Evolutionary conservation across 331 rosid genomes (phyloP).

Genomic region (Rosa hybrid): DNA sequence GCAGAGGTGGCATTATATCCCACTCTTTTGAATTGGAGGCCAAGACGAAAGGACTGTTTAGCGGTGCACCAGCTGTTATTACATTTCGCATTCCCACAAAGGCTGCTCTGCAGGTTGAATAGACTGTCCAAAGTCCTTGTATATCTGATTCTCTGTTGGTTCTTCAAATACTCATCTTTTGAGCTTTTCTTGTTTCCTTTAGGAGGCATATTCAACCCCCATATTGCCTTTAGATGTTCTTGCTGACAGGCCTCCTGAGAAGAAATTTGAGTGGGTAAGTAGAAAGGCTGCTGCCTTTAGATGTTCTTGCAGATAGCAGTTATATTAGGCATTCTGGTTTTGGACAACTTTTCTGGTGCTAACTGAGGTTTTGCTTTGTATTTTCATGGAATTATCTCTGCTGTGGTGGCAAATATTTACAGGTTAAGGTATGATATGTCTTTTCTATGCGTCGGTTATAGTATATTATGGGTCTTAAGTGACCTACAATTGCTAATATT

Average conservation of each 20-base stretch:
- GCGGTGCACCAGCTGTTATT: conserved; percentile 76
- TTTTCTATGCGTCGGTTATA: not conserved
- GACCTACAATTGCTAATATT: not conserved
- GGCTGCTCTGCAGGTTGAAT: conserved; percentile 74
- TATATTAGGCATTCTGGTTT: conserved; percentile 25
- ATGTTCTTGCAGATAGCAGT: conserved; percentile 6
- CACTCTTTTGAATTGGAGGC: conserved; percentile 94
- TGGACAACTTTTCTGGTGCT: conserved; percentile 22
- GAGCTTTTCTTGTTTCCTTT: conserved; percentile 26
- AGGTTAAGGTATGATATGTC: conserved; percentile 76
- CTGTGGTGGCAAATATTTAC: conserved; percentile 35
- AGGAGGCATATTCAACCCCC: conserved; percentile 88
- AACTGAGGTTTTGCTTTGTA: conserved; percentile 35
- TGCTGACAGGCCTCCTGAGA: conserved; percentile 87
- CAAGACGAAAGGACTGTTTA: conserved; percentile 60
- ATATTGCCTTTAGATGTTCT: conserved; percentile 87
- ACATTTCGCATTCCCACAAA: conserved; percentile 90
- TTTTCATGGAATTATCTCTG: conserved; percentile 45
- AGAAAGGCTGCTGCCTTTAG: not conserved
- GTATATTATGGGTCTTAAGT: conserved; percentile 7
- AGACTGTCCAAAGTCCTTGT: not conserved
- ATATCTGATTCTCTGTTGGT: conserved; percentile 10
- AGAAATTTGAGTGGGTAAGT: conserved; percentile 86
- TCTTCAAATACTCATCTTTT: conserved; percentile 18
- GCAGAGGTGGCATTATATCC: conserved; percentile 72